A percentile compares a stretch with the other conserved stretches of the same genome.
Conservation (phyloP, 495 filamentous ascomycete species). For the Talaromyces thailandensis region DNA sequence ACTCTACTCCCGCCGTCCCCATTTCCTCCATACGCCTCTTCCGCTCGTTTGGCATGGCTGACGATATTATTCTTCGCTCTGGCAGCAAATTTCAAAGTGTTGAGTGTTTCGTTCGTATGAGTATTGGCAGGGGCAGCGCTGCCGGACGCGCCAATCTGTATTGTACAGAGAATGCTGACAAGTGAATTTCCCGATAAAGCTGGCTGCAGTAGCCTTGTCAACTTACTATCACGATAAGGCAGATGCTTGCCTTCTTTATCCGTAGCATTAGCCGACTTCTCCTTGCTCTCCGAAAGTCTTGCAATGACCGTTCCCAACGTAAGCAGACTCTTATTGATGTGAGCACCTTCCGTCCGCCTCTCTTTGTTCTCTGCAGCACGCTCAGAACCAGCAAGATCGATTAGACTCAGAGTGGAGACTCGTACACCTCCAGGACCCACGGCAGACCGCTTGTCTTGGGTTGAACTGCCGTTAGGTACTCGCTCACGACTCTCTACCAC, state of each 20-base stretch:
- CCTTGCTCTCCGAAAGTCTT: conserved; percentile 73
- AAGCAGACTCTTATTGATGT: conserved; percentile 96
- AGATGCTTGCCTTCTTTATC: conserved; percentile 84
- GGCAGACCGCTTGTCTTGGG: conserved; percentile 63
- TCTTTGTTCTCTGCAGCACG: conserved; percentile 94
- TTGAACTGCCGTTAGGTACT: conserved; percentile 42
- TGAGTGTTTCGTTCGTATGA: conserved; percentile 81
- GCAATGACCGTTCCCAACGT: conserved; percentile 95
- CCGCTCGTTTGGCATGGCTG: conserved; percentile 90
- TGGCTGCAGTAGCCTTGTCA: conserved; percentile 86
- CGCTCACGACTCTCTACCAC: conserved; percentile 95
- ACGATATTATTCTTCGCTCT: conserved; percentile 96
- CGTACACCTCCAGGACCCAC: conserved; percentile 84
- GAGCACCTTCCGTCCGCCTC: conserved; percentile 85
- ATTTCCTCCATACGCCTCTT: conserved; percentile 70
- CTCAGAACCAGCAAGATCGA: conserved; percentile 94
- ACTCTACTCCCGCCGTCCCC: conserved; percentile 78
- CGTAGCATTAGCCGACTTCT: conserved; percentile 62
- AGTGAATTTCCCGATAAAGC: conserved; percentile 90
- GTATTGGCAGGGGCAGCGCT: conserved; percentile 51
- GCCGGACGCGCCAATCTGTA: conserved; percentile 65
- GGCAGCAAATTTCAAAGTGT: conserved; percentile 94
- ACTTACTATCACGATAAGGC: conserved; percentile 93
- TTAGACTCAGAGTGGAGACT: conserved; percentile 89
- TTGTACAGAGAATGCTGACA: conserved; percentile 93